Conservation (phyloP, 306 rosid species). For the Sindora glabra region DNA sequence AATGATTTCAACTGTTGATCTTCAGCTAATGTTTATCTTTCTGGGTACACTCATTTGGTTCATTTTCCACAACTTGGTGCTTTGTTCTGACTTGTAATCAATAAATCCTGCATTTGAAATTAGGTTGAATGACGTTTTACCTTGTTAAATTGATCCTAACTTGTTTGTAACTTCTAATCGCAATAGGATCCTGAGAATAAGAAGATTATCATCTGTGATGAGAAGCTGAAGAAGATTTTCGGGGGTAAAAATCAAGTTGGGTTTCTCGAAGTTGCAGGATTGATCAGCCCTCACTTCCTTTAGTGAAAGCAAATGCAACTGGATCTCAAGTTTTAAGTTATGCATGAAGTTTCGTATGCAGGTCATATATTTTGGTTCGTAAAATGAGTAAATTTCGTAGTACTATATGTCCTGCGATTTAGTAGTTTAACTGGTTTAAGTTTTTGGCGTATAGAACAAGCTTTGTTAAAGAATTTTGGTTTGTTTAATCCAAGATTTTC, state of each 20-base stretch:
- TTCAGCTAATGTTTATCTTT: too few species aligned
- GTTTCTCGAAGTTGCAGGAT: slow-evolving; percentile 79
- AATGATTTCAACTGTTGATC: too few species aligned
- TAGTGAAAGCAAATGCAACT: slow-evolving; percentile 17
- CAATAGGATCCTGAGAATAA: slow-evolving; percentile 72
- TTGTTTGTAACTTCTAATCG: not conserved
- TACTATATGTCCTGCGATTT: slow-evolving; percentile 19
- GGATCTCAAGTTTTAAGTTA: not conserved
- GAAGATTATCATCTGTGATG: slow-evolving; percentile 66
- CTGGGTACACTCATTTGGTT: too few species aligned
- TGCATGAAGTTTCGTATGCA: slow-evolving; percentile 18
- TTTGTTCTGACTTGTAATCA: too few species aligned
- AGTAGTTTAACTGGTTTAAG: slow-evolving; percentile 11
- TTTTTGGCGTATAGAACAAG: slow-evolving; percentile 15
- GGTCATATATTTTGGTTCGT: slow-evolving; percentile 32
- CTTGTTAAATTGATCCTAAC: slow-evolving; percentile 9
- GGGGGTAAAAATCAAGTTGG: slow-evolving; percentile 64
- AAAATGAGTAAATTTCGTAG: slow-evolving; percentile 7
- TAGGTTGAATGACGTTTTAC: not conserved
- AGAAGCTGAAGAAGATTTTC: slow-evolving; percentile 87
- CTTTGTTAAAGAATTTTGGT: slow-evolving; percentile 24
- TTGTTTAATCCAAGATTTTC: too few species aligned
- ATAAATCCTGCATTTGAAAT: too few species aligned
- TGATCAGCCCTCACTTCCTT: slow-evolving; percentile 82
- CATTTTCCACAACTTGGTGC: too few species aligned